Evolutionary conservation across 1,284 basidiomycete genomes (phyloP), one percentile per base, ranked within the genome.

Genomic region (Boletus sp.): DNA sequence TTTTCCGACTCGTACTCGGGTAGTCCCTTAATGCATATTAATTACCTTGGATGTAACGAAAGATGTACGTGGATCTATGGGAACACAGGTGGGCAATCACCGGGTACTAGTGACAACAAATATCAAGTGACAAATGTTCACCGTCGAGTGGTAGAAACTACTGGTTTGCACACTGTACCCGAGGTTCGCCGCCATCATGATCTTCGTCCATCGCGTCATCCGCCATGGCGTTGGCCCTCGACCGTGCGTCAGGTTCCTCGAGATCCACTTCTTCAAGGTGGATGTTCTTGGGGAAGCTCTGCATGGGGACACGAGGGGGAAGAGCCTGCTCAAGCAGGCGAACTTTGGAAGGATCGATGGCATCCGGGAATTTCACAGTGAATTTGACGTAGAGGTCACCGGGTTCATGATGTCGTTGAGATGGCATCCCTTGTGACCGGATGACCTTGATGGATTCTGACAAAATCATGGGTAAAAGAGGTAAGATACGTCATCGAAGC

Each of bases 341-440:
- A 69, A 95, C 89, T 52, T 83, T 79, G 43, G 83, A 79, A 35
- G 87, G 79, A 62, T 91, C 85, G 74, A 99, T 87, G 56, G 79
- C 74, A 38, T 95, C 92, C 60, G 97, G 97, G 88, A 99, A 99
- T 64, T 83, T 85, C 73, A 99, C 93, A 67, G 83, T 84, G 68
- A 99, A 80, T 72, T 90, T 92, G 78, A 99, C 84, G 76, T 90
- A 96, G 65, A 99, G 83, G 78, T 99, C 95, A 48, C 97, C 97
- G 53, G 90, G 85, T 75, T 99, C 96, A 79, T 99, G 97, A 79
- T 98, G 96, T 67, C 97, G 89, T 78, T 92, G 93, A 61, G 97
- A 98, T 43, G 97, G 97, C 97, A 99, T 99, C 67, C 97, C 97
- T 78, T 98, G 95, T 11, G 91, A 92, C 55, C 87, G 86, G 67